phyloP scores from a whole-genome alignment of 2,329 filamentous ascomycete species.

The Ramularia endophylla region DNA sequence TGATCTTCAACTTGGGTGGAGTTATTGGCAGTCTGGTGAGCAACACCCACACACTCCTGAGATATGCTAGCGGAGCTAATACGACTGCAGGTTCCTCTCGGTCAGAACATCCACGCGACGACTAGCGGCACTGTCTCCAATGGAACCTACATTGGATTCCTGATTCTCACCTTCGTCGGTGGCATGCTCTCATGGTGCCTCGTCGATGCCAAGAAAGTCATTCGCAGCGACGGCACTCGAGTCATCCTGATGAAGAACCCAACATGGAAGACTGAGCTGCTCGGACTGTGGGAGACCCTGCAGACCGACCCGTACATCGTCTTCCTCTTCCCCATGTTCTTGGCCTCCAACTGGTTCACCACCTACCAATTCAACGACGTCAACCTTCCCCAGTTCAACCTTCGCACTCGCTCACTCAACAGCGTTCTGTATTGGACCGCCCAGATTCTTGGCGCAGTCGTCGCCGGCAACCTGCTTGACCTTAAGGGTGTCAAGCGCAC shows the following conservation, averaged over 20 bases:
- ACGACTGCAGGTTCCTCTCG: constrained; percentile 57
- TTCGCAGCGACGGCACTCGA: constrained; percentile 68
- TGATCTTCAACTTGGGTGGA: constrained; percentile 88
- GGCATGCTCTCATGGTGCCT: constrained; percentile 64
- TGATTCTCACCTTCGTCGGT: constrained; percentile 72
- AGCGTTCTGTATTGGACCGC: constrained; percentile 67
- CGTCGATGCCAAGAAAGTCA: constrained; percentile 64
- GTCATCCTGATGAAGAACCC: constrained; percentile 90
- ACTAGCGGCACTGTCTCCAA: constrained; percentile 53
- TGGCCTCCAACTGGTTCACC: constrained; percentile 74
- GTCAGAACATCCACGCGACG: constrained; percentile 60
- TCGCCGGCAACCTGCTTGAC: constrained; percentile 70
- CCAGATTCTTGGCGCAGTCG: constrained; percentile 69
- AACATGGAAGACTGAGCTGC: constrained; percentile 72
- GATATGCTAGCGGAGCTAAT: not conserved
- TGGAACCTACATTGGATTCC: constrained; percentile 83
- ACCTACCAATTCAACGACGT: constrained; percentile 72
- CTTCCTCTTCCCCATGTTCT: constrained; percentile 74
- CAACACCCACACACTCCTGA: constrained; percentile 3
- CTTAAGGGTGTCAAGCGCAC: constrained; percentile 52
- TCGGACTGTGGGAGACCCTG: constrained; percentile 70
- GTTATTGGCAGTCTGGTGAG: constrained; percentile 72
- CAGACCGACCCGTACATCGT: constrained; percentile 65
- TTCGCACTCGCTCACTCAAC: constrained; percentile 70
- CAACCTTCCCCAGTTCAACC: constrained; percentile 65